Percentiles rank a stretch among this genome's conserved stretches.
Conservation (phyloP, 1,139 yeast genomes). For the Yamadazyma oceani region DNA sequence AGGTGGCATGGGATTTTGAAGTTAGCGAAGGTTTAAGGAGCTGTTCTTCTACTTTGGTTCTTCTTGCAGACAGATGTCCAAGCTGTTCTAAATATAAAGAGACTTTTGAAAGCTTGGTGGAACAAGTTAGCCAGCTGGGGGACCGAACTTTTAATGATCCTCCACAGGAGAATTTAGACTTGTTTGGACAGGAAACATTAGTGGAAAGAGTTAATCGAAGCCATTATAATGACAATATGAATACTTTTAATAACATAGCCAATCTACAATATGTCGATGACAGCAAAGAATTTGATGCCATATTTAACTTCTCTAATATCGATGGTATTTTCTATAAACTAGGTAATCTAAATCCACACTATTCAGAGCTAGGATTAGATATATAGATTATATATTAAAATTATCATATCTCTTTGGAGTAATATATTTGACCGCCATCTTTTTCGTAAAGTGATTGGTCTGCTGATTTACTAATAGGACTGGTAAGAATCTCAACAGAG, state of each 20-base stretch:
- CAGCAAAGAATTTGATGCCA: conserved; percentile 1
- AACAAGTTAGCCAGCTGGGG: conserved; percentile 2
- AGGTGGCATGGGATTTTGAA: conserved; percentile 8
- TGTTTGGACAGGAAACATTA: conserved; percentile 9
- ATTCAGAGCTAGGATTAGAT: conserved; percentile 4
- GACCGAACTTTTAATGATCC: background rate
- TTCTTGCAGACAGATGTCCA: conserved; percentile 10
- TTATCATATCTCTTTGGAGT: background rate
- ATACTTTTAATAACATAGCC: conserved; percentile 7
- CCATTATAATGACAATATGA: conserved; percentile 8
- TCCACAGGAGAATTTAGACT: conserved; percentile 1
- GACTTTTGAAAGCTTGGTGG: conserved; percentile 9
- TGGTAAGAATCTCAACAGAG: background rate
- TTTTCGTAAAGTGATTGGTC: background rate
- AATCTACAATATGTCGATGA: background rate
- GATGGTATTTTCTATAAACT: background rate
- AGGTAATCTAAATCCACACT: background rate
- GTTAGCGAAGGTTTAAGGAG: conserved; percentile 12
- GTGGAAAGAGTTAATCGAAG: conserved; percentile 3
- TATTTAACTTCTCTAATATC: conserved; percentile 5
- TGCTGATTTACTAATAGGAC: background rate
- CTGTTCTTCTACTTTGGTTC: conserved; percentile 10
- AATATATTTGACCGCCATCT: background rate
- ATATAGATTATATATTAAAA: too few species aligned
- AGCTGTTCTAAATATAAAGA: conserved; percentile 7